Base-by-base conservation (phyloP, 164 flowering plant genomes). In the Tetracentron sinense region DNA sequence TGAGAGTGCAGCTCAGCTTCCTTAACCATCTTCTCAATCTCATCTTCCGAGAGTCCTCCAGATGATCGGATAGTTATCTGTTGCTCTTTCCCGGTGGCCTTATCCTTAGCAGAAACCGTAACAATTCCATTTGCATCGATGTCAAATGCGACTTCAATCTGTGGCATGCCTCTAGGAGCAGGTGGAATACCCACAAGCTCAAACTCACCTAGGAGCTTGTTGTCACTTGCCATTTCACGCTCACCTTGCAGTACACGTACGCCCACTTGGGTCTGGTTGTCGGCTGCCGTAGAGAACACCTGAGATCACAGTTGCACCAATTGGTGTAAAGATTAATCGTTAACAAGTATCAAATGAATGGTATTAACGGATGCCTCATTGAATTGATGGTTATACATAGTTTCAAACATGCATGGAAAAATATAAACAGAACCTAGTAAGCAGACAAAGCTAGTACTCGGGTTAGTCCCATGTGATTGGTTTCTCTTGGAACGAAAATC, bases 261-360 rank as follows among this genome's bases (percentile, higher is more conserved):
- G 4, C 86, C 86, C 21, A 82, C 86, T 64, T 80, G 86, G 7
- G 83, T 82, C 74, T 82, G 86, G 63, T 82, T 80, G 68, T 82
- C 86, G 38, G 83, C 82, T 20, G 86, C 86, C 7, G 86, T 82
- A 0, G 83, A 82, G 74, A 82, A 82, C 26, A 82, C 83, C 83
- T 82, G 73, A 23, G 22, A 20, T 56, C 55, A 61, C n/a, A 63
- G 3, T 60, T 6, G 15, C 19, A 27, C 56, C n/a, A 53, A 17
- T 53, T 5, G 27, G n/a, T 26, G 19, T 7, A 2, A 7, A 10
- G 25, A 53, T 26, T 26, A 23, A 10, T n/a, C n/a, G 17, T 17
- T 44, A 22, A 56, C 1, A 12, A 27, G 19, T 6, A 28, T 12
- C 12, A 20, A 58, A 12, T 38, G 6, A 33, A 33, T 38, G 1